A percentile compares a stretch with the other conserved stretches of the same genome.
Conservation (phyloP, 2,329 filamentous ascomycete genomes). For the Emergomyces pasteurianus region DNA sequence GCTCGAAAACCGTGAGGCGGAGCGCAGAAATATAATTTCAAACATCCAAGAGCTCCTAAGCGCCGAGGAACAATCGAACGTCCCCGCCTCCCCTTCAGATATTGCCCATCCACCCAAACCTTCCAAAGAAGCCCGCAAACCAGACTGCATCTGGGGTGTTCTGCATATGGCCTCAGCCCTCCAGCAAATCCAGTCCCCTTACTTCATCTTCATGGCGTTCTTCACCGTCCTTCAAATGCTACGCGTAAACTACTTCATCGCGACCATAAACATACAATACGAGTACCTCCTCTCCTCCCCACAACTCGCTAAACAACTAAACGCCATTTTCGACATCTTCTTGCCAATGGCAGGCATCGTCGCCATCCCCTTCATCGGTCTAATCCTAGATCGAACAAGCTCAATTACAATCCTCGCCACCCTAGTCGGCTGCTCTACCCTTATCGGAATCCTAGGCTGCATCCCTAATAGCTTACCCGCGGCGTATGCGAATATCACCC, state of each 20-base stretch:
- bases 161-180: conserved; percentile 61
- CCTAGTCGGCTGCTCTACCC: conserved; percentile 59
- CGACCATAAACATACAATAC: conserved; percentile 72
- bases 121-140: conserved; percentile 42
- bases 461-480: conserved; percentile 56
- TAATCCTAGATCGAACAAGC: conserved; percentile 63
- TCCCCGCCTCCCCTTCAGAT: conserved; percentile 13
- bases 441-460: conserved; percentile 64
- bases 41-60: conserved; percentile 50
- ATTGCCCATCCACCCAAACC: conserved; percentile 43
- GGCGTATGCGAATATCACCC: conserved; percentile 58
- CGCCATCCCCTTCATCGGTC: conserved; percentile 73
- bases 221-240: conserved; percentile 66
- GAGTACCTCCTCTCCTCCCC: conserved; percentile 57
- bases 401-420: conserved; percentile 58
- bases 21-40: conserved; percentile 50
- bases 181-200: conserved; percentile 65
- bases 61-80: neutral
- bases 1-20: conserved; percentile 45
- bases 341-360: conserved; percentile 70
- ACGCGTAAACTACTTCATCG: conserved; percentile 80
- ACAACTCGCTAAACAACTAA: conserved; percentile 54
- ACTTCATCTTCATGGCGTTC: conserved; percentile 71
- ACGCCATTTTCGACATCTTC: conserved; percentile 73
- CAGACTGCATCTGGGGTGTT: conserved; percentile 68